Base-by-base conservation (phyloP, 768 basidiomycete species). In the Suillus decipiens region DNA sequence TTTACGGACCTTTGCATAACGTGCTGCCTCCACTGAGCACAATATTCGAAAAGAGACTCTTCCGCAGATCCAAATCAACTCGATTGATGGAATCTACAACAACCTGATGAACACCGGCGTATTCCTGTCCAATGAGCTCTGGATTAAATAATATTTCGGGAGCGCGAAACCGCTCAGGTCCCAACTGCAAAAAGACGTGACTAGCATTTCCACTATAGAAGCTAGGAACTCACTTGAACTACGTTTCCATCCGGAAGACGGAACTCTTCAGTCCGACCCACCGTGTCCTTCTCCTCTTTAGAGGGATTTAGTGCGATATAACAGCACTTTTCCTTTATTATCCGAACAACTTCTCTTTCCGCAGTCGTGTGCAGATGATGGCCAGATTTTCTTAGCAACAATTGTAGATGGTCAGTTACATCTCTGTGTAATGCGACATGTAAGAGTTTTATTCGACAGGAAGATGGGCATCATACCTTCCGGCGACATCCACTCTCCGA, bases 91-190 rank as follows among this genome's bases (percentile, higher is more conserved):
- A 96, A 78, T 99, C 95, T n/a, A 98, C 94, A 14, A 99, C 91
- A 42, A 99, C 94, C 76, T 99, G 96, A 76, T 99, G 97, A 12
- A 98, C 95, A 59, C 97, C 97, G 31, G 93, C 89, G 71, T 96
- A 95, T 77, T 99, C 97, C 69, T 93, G 89, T 8, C 97, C 97
- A 68, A 99, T 90, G 57, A 99, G 78, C 75, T 98, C 96, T 34
- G 97, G 97, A 73, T 97, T 96, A 81, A 99, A 99, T 59, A 99
- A 78, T 63, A 99, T 94, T 75, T 99, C 97, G 37, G 97, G 95
- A 12, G 97, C 97, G 68, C 95, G 87, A 82, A 96, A 98, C 61
- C 96, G 89, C 78, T 99, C 97, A 58, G 90, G 80, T 60, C 95
- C 95, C 66, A 99, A 88, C 96, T 98, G 71, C 45, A 57, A 56